Evolutionary conservation across 1,139 yeast species (phyloP), one percentile per base, ranked within the genome.

Genomic region (Schwanniomyces etchellsii): DNA sequence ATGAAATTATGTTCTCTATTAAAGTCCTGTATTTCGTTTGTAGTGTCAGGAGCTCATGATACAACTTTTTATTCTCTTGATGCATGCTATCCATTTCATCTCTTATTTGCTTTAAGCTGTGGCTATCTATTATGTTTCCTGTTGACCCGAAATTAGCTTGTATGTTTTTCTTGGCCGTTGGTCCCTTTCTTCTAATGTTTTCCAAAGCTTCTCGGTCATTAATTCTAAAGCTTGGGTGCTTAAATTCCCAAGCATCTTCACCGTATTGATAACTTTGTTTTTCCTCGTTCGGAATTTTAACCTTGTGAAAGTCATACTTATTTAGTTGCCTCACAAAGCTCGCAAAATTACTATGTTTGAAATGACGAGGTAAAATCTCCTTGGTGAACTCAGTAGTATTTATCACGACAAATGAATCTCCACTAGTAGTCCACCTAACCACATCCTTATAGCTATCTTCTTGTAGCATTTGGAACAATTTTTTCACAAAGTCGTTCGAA

Each of bases 241-340:
- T 78, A 60, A 91, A 91, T 51, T 89, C 96, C 96, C 97, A 91
- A 14, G 91, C 80, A 50, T 81, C 80, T 37, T 83, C 93, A 24
- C 89, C 86, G 45, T 80, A 81, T 32, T 74, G 72, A 38, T 64
- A 63, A 28, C 62, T 62, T 38, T 60, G 64, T 36, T 66, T 66
- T 34, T 74, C 77, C 44, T 77, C 71, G 64, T 53, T 55, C 74
- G 56, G 61, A 42, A 70, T 70, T 59, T 77, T 81, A 40, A 91
- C 94, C 58, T 91, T 91, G 60, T 91, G 97, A 70, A 94, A 91
- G 46, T 93, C 98, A 50, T 91, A 91, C 66, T 91, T 89, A 64
- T 91, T 91, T 45, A 91, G 65, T 52, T 89, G 97, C 34, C 97
- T 74, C 5, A 89, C 97, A 64, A 91, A 91, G 44, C 91, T 79